A percentile compares a stretch with the other conserved stretches of the same genome.
These are phyloP conservation scores for Botrytis medusae DNA, from an alignment of 2,329 filamentous ascomycete genomes.

Conservation along the genomic window DNA sequence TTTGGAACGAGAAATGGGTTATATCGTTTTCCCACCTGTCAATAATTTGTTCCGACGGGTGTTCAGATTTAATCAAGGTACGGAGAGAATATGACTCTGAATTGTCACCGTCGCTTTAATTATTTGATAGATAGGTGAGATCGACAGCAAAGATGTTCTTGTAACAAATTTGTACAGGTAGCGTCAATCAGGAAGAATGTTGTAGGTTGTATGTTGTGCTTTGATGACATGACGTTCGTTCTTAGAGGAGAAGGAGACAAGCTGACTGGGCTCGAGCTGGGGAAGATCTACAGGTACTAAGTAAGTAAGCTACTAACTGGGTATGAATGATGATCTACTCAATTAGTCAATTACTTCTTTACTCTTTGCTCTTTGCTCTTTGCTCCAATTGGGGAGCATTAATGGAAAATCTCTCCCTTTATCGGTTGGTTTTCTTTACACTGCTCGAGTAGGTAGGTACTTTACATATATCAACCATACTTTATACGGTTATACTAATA, in stretches of 20 bases:
- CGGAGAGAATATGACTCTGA: not conserved
- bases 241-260: not conserved
- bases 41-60: conserved; percentile 11
- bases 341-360: no score
- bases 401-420: not conserved
- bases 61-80: not conserved
- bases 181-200: not conserved
- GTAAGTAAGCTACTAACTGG: not conserved
- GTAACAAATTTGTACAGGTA: not conserved
- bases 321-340: not conserved
- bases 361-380: not conserved
- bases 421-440: not conserved
- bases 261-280: no score
- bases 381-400: not conserved
- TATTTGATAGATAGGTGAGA: not conserved
- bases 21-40: conserved; percentile 1
- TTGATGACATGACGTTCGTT: conserved; percentile 5
- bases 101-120: not conserved
- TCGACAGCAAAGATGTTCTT: not conserved
- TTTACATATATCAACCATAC: not conserved
- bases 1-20: conserved; percentile 6
- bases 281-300: conserved; percentile 1
- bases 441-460: not conserved
- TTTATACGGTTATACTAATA: not conserved
- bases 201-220: not conserved